Evolutionary conservation across 805 yeast species (phyloP), one percentile per base, ranked within the genome.

Genomic region (Suhomyces tanzawaensis): DNA sequence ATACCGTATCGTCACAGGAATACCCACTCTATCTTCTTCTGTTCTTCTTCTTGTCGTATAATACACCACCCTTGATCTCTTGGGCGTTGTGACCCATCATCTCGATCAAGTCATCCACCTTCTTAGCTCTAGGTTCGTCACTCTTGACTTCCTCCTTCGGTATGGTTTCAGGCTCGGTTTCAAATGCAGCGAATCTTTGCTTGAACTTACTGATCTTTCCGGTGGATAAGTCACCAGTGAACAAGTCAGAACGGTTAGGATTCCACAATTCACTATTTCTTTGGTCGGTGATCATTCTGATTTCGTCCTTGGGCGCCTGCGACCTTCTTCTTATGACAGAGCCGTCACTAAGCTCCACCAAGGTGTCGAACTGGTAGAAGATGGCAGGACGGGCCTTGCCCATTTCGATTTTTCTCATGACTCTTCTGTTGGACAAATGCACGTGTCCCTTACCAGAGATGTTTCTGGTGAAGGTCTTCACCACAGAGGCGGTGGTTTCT

Each of bases 381-480:
- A 93, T 84, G 23, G 96, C 89, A 2, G 98, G 97, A 63, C 97
- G 79, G 13, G 96, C 89, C 58, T 85, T 85, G 39, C 97, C 97
- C 39, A 82, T 63, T 43, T 69, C 62, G 51, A 85, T 83, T 58
- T 79, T 82, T 58, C 77, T 81, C 62, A 76, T 59, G 36, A 87
- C 88, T 65, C 91, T 76, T 54, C 71, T 58, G 41, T 53, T 58
- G 33, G 72, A 67, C 32, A 69, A 66, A 36, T 65, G 65, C 21
- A 69, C 74, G 32, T 69, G 74, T 21, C 66, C 66, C 32, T 50
- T 54, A 41, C 52, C 50, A 27, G 55, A 51, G 26, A 43, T 36
- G 29, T 23, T 32, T 18, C 45, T 42, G 24, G 27, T 31, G 32
- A 41, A 44, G 32, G 29, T 29, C 37, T 22, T 42, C 19, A 26